Evolutionary conservation across 2,329 filamentous ascomycete species (phyloP).

Genomic region (Phialemoniopsis sp.): DNA sequence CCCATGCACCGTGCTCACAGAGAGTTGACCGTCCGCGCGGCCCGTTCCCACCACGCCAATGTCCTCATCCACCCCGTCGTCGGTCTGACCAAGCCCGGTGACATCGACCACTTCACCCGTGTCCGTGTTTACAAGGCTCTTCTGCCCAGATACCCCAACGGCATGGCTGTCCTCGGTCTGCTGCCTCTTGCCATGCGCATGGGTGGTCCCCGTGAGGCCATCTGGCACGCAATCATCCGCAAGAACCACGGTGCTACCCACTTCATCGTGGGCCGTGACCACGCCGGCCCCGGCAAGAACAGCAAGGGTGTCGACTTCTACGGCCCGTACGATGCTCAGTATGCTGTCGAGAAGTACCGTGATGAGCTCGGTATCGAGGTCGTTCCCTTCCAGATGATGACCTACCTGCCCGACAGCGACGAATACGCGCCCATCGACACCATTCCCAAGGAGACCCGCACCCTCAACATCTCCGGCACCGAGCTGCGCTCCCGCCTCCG

Average conservation of each 20-base stretch:
- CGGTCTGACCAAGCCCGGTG: conserved; percentile 95
- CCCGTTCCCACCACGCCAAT: conserved; percentile 93
- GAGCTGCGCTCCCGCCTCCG: conserved; percentile 90
- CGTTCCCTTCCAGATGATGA: conserved; percentile 99
- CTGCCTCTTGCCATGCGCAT: conserved; percentile 97
- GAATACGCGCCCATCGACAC: conserved; percentile 94
- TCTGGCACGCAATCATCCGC: conserved; percentile 99
- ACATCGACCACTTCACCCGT: conserved; percentile 99
- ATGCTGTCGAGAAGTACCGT: conserved; percentile 93
- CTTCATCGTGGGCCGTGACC: conserved; percentile 98
- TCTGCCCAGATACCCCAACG: conserved; percentile 94
- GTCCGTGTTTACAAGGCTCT: conserved; percentile 98
- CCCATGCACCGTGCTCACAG: conserved; percentile 99
- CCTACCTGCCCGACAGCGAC: conserved; percentile 93
- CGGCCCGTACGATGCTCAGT: conserved; percentile 94
- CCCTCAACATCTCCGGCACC: conserved; percentile 80
- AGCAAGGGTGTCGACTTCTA: conserved; percentile 96
- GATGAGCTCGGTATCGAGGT: conserved; percentile 98
- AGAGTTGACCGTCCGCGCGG: conserved; percentile 95
- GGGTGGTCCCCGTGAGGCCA: conserved; percentile 95
- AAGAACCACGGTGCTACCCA: conserved; percentile 99
- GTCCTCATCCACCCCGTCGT: conserved; percentile 99
- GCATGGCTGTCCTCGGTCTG: conserved; percentile 95
- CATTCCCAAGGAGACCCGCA: conserved; percentile 78
- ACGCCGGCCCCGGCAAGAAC: conserved; percentile 97